phyloP scores from a whole-genome alignment of 768 basidiomycete species.

The Lactarius deliciosus region DNA sequence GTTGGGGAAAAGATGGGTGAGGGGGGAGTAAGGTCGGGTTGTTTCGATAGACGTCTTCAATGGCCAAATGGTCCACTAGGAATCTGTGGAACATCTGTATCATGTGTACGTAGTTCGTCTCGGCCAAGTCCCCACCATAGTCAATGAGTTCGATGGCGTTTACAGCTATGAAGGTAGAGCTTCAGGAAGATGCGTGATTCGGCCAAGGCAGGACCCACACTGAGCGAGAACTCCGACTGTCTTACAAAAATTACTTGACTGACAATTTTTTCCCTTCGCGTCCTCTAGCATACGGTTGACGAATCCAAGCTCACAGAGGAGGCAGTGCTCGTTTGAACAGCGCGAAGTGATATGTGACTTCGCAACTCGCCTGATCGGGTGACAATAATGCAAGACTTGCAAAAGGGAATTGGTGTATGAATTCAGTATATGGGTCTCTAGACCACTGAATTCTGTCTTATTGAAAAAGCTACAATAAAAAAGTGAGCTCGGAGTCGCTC shows the following conservation, averaged over 20 bases:
- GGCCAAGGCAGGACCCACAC: conserved; percentile 46
- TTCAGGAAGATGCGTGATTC: neutral
- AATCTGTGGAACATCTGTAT: conserved; percentile 97
- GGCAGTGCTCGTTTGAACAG: conserved; percentile 88
- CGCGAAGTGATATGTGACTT: conserved; percentile 90
- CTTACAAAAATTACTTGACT: conserved; percentile 96
- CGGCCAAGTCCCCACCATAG: conserved; percentile 72
- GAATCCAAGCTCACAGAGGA: conserved; percentile 94
- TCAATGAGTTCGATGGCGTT: conserved; percentile 90
- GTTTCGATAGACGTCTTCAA: conserved; percentile 62
- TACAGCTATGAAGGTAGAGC: conserved; percentile 45
- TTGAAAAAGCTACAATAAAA: conserved; percentile 69
- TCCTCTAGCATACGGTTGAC: conserved; percentile 95
- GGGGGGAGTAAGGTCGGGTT: conserved; percentile 53
- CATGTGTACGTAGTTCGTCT: conserved; percentile 78
- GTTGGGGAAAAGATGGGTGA: conserved; percentile 30
- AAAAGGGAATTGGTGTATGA: conserved; percentile 93
- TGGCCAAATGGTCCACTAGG: conserved; percentile 78
- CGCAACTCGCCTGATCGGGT: conserved; percentile 76
- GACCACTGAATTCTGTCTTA: conserved; percentile 82
- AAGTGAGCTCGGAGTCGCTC: neutral
- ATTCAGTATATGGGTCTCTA: conserved; percentile 96
- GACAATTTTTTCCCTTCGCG: conserved; percentile 90
- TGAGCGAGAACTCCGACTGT: conserved; percentile 88
- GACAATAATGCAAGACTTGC: conserved; percentile 85